Evolutionary conservation across 768 basidiomycete species (phyloP).

Genomic region (Russula olivacea): DNA sequence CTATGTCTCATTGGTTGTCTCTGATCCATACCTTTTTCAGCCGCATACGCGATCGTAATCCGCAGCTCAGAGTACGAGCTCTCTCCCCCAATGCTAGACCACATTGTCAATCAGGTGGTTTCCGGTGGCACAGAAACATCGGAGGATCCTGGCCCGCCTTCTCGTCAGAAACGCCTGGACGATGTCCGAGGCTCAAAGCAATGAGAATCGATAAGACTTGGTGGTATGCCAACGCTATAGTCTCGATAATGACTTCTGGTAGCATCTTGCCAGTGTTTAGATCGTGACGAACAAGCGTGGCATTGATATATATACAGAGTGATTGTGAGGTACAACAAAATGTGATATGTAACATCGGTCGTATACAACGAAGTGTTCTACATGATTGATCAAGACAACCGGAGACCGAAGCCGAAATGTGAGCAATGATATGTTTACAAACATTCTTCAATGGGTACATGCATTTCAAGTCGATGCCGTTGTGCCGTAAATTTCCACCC

Average conservation of each 20-base stretch:
- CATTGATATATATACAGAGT: conserved; percentile 3
- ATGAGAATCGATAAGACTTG: neutral
- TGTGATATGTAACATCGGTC: neutral
- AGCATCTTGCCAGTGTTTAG: neutral
- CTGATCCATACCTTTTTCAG: conserved; percentile 35
- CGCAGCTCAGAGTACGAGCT: conserved; percentile 70
- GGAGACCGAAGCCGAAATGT: neutral
- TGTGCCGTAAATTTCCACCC: conserved; percentile 13
- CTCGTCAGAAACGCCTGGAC: neutral
- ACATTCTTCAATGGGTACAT: neutral
- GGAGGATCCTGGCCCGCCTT: conserved; percentile 5
- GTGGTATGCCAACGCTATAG: neutral
- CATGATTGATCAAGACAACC: neutral
- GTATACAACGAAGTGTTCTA: neutral
- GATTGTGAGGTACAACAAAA: conserved; percentile 1
- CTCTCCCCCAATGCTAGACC: conserved; percentile 60
- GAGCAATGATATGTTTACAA: neutral
- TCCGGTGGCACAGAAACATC: conserved; percentile 4
- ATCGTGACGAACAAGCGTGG: neutral
- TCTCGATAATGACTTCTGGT: neutral
- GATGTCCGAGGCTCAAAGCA: neutral
- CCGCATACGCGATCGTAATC: conserved; percentile 65
- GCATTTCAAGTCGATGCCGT: neutral
- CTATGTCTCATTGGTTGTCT: neutral
- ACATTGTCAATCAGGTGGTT: conserved; percentile 47